Evolutionary conservation across 1,284 basidiomycete species (phyloP), one percentile per base, ranked within the genome.

Genomic region (Ganoderma leucocontextum): DNA sequence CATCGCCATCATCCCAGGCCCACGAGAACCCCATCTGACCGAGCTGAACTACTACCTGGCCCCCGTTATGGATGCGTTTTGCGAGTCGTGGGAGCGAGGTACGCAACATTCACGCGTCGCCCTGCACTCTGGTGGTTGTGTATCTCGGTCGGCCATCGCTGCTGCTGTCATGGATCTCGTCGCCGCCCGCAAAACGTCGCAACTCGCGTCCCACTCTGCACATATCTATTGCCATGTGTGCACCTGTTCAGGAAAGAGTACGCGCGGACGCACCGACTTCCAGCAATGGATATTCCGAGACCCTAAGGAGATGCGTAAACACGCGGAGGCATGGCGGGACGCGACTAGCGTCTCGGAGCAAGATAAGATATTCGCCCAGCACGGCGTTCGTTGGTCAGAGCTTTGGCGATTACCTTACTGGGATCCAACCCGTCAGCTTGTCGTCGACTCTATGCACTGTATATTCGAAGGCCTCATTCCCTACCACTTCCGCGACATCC

Each of bases 1-100:
- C 35, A 73, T 73, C 17, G 78, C 77, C 2, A 73, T 81, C 47
- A 77, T 83, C 17, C 83, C 83, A 15, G 81, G 80, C 10, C 81
- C 79, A 3, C 68, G 74, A 10, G 78, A 82, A 64, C 82, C 83
- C 1, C 70, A 71, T 33, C 61, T 76, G 0, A 75, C 76, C 2
- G 69, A 77, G 44, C 73, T 83, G 9, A 84, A 84, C 64, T 73
- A 80, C 57, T 79, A 78, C 61, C 61, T 84, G 0, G 62, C 65
- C 1, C 82, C 79, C 0, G 59, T 85, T 12, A 74, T 84, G 2
- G 74, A 80, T 60, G 74, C 76, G 15, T 66, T 85, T 38, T 55
- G 77, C 0, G 42, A 62, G 13, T 68, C 75, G 17, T 84, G 80
- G 78, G 44, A 74, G 4, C 58, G 67, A 9, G 82, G 82, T 3